Base-by-base conservation (phyloP, 75 land plant genomes). In the Pseudotsuga menziesii region DNA sequence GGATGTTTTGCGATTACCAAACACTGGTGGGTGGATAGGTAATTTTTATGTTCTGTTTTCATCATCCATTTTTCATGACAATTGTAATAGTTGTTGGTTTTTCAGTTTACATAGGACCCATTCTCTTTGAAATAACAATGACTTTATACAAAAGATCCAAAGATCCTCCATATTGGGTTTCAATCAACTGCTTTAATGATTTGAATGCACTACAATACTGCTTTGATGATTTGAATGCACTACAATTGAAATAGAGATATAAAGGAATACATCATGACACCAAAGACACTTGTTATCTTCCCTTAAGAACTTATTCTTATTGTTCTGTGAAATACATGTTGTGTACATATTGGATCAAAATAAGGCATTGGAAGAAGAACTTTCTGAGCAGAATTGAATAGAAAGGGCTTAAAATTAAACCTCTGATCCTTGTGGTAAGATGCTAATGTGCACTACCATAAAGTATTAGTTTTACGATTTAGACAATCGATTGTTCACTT, bases 11-110 rank as follows among this genome's bases (percentile, higher is more conserved):
- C 90, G 92, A 8, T 72, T 88, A 56, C 92, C 90, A 16, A 90
- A 90, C 77, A 90, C 92, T 78, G 90, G 90, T 35, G n/a, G n/a
- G n/a, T n/a, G 92, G 92, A 20, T 88, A 90, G 88, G 92, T 88
- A 80, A 29, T 29, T 29, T 29, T 29, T 29, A 29, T 29, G 32
- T 20, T 22, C 9, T 60, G 23, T n/a, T 60, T 22, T 60, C 8
- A 4, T n/a, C n/a, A 67, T 7, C 19, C 32, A 15, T 15, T 32
- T 60, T 67, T 67, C 19, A 35, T 19, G 2, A 35, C 11, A 39
- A 39, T 39, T 39, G 41, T 4, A 39, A 39, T 4, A 39, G 32
- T 35, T 63, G 5, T 4, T 63, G 35, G 32, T 17, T 64, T 64
- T 27, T 64, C 39, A 29, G 35, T 32, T 64, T 32, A 32, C 6